These are phyloP conservation scores for Fragilaria crotonensis DNA, from an alignment of 108 stramenopile species.

Conservation along the genomic window DNA sequence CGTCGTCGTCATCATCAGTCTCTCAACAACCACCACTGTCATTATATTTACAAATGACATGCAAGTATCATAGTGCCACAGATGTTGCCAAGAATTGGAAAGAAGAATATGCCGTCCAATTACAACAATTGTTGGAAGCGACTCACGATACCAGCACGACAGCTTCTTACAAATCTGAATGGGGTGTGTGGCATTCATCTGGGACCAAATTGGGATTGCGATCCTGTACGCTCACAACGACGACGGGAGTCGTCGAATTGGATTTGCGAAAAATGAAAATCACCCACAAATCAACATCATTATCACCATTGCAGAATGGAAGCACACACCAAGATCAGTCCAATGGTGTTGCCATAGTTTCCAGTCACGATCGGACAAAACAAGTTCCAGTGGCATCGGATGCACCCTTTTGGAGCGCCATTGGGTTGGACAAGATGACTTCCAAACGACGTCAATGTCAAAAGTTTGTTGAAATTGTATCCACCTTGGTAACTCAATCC, in stretches of 20 bases:
- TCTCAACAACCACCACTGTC: not conserved
- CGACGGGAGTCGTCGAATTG: constrained; percentile 25
- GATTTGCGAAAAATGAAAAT: constrained; percentile 9
- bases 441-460: constrained; percentile 75
- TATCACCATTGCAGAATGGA: too few species aligned
- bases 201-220: constrained; percentile 31
- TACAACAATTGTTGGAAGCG: too few species aligned
- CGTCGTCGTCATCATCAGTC: too few species aligned
- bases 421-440: constrained; percentile 66
- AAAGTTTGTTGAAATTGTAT: constrained; percentile 81
- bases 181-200: constrained; percentile 14
- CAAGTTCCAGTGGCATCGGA: constrained; percentile 43
- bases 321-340: too few species aligned
- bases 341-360: too few species aligned
- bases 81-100: constrained; percentile 67
- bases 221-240: constrained; percentile 39
- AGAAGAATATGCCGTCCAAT: too few species aligned
- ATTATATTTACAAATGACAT: constrained; percentile 51
- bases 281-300: too few species aligned
- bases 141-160: too few species aligned
- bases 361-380: constrained; percentile 55
- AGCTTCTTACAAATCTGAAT: constrained; percentile 23
- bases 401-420: constrained; percentile 42
- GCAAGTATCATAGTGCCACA: constrained; percentile 76
- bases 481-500: constrained; percentile 22